These are phyloP conservation scores for Hibiscus mutabilis DNA, from an alignment of 345 rosid species.

Conservation along the genomic window DNA sequence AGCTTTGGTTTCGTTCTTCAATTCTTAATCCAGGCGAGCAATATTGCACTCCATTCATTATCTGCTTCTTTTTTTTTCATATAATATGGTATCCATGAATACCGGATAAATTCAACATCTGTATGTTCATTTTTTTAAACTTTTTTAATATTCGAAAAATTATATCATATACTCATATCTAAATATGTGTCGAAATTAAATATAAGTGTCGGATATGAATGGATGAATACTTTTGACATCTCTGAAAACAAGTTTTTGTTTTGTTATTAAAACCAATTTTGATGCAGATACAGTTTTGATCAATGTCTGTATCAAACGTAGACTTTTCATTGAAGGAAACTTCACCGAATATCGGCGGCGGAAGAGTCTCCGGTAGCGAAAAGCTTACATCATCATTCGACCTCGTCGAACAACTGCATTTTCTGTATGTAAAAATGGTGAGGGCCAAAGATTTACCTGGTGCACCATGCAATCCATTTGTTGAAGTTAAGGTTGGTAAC, in stretches of 20 bases:
- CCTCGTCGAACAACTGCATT: conserved; percentile 40
- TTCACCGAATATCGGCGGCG: conserved; percentile 33
- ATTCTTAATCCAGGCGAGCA: not conserved
- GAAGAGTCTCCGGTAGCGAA: conserved; percentile 26
- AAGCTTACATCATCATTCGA: conserved; percentile 39
- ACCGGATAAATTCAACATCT: too few relatives aligned
- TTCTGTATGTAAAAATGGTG: conserved; percentile 32
- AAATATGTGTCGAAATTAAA: too few relatives aligned
- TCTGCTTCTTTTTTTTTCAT: not conserved
- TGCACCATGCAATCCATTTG: conserved; percentile 16
- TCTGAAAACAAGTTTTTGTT: not conserved
- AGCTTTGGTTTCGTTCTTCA: not conserved
- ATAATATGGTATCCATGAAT: too few relatives aligned
- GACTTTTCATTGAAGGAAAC: conserved; percentile 44
- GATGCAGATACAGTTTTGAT: not conserved
- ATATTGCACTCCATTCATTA: not conserved
- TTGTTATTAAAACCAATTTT: not conserved
- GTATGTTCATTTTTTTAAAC: too few relatives aligned
- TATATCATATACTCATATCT: too few relatives aligned
- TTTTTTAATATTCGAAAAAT: too few relatives aligned
- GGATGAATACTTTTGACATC: too few relatives aligned
- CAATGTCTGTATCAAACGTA: not conserved
- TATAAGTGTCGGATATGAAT: too few relatives aligned
- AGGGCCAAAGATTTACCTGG: conserved; percentile 29
- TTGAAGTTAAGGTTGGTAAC: conserved; percentile 29